Percentiles rank a stretch among this genome's conserved stretches.
Conservation (phyloP, 2,329 filamentous ascomycete genomes). For the Emydomyces testavorans region DNA sequence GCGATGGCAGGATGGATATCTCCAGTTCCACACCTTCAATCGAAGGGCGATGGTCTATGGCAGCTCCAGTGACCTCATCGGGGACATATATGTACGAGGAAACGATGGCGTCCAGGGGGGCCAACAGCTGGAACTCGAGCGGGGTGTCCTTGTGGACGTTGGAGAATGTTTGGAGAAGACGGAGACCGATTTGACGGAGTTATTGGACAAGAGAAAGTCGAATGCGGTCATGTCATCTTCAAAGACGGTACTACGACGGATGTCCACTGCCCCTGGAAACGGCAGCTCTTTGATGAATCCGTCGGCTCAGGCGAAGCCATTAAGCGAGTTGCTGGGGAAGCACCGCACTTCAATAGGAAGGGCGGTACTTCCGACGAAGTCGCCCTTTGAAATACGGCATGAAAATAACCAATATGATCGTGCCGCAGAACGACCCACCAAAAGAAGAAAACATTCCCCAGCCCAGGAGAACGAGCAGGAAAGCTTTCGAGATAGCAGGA, state of each 20-base stretch:
- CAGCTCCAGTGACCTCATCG: conserved; percentile 64
- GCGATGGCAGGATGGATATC: conserved; percentile 81
- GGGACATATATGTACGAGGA: conserved; percentile 70
- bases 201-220: conserved; percentile 57
- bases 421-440: conserved; percentile 5
- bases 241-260: conserved; percentile 27
- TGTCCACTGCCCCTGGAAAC: conserved; percentile 34
- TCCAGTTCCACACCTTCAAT: conserved; percentile 86
- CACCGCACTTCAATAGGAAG: conserved; percentile 54
- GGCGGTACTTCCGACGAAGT: conserved; percentile 45
- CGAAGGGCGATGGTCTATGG: conserved; percentile 85
- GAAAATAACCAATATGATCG: not conserved
- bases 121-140: conserved; percentile 70
- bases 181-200: conserved; percentile 64
- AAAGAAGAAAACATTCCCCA: conserved; percentile 10
- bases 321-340: conserved; percentile 54
- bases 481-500: not conserved
- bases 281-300: conserved; percentile 20
- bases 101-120: conserved; percentile 61
- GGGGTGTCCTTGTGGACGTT: conserved; percentile 67
- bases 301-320: conserved; percentile 43
- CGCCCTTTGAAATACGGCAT: conserved; percentile 54
- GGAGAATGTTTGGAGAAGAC: conserved; percentile 59
- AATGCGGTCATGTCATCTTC: conserved; percentile 20
- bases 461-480: not conserved